Base-by-base conservation (phyloP, 345 rosid species). In the Carallia pectinifolia region DNA sequence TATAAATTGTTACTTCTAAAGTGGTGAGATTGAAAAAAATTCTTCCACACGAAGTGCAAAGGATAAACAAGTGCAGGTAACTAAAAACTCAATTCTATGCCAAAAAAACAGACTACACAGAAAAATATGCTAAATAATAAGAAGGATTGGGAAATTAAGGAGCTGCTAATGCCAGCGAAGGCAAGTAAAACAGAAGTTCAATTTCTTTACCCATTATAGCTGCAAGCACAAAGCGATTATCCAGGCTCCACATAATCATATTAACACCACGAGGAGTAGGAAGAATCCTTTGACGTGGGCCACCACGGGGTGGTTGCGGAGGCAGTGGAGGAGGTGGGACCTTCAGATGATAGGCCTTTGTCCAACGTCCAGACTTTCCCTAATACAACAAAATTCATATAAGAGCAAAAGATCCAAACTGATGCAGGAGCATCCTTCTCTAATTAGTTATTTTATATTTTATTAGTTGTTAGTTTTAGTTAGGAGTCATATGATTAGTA, bases 241-340 rank as follows among this genome's bases (percentile, higher is more conserved):
- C 99, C 72, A 95, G 87, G 83, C 99, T 95, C 99, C 99, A 95
- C 54, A 86, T 79, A 68, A 92, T 88, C 99, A 92, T 95, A 81
- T 90, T 95, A 65, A 95, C 99, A 77, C 99, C 99, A 40, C 98
- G 99, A 44, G 96, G 99, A 71, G 97, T 95, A 62, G 99, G 99
- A 71, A 92, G 88, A 71, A 90, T 85, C 80, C 99, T 85, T 76
- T 95, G 99, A 50, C 99, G 96, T 29, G 99, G 99, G 44, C 99
- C 99, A 60, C 97, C 98, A 65, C 91, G 78, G 19, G 90, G 87
- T 66, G 99, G 98, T 80, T 86, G 99, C 67, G 98, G 98, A 50
- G 93, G 94, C 86, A 92, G 77, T 8, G 96, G 99, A 36, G 99
- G 97, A 77, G 99, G 96, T 80, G 99, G 99, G 83, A 95, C 98